These are phyloP conservation scores for Neofusicoccum sp. DNA, from an alignment of 2,329 filamentous ascomycete genomes.

Conservation along the genomic window DNA sequence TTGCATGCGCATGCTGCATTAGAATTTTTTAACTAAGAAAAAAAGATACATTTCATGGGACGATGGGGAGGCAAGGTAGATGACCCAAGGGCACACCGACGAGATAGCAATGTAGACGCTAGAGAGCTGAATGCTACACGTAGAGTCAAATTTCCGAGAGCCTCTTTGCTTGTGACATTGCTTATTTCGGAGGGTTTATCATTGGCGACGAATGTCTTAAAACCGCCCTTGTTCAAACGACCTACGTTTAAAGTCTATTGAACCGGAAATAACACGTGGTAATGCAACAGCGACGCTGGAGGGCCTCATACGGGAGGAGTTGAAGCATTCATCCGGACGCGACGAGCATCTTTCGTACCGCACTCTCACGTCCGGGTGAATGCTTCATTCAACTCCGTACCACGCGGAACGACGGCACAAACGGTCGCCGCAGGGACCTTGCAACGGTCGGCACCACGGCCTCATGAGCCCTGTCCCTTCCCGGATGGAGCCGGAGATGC, in stretches of 20 bases:
- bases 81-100: constrained; percentile 5
- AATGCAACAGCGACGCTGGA: background rate
- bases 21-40: constrained; percentile 18
- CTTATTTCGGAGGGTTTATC: background rate
- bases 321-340: background rate
- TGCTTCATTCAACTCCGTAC: background rate
- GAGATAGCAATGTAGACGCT: constrained; percentile 12
- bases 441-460: no score
- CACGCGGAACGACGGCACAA: background rate
- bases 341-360: background rate
- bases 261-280: background rate
- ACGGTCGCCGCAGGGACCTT: no score
- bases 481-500: no score
- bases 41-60: constrained; percentile 11
- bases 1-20: constrained; percentile 15
- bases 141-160: background rate
- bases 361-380: background rate
- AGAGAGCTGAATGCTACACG: constrained; percentile 8
- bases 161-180: background rate
- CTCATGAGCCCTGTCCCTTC: no score
- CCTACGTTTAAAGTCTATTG: background rate
- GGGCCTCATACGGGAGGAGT: background rate
- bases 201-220: background rate
- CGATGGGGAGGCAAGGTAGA: constrained; percentile 1
- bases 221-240: background rate